Evolutionary conservation across 2,329 filamentous ascomycete genomes (phyloP), one percentile per base, ranked within the genome.

Genomic region (Aureobasidium sp.): DNA sequence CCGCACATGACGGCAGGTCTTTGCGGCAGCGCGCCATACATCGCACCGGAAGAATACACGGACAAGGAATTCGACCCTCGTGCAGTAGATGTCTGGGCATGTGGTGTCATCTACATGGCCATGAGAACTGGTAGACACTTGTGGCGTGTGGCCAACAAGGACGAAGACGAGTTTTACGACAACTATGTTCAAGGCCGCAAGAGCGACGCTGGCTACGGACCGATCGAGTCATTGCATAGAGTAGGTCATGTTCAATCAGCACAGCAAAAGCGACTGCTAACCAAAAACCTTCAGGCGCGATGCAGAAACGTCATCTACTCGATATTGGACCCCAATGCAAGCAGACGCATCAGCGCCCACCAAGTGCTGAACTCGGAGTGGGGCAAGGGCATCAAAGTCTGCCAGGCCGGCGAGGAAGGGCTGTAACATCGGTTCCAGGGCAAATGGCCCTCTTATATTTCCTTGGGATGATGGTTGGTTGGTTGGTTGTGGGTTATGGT

Each of bases 291-390:
- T 17, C 66, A 97, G 93, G 92, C 92, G 67, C 90, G 93, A 68
- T 99, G 94, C 76, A 89, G 94, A 64, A 99, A 99, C 69, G 94
- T 99, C 69, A 96, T 99, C 71, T 99, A 99, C 77, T 97, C 92
- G 23, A 96, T 99, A 65, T 82, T 99, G 47, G 94, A 99, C 71
- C 94, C 94, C 31, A 96, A 96, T 72, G 91, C 94, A 27, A 84
- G 84, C 61, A 88, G 94, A 65, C 90, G 94, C 67, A 93, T 99
- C 72, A 96, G 91, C 31, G 93, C 94, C 61, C 93, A 92, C 42
- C 94, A 99, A 77, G 90, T 97, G 61, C 84, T 99, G 69, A 96
- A 96, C 75, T 97, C 93, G 4, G 94, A 99, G 78, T 99, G 94
- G 94, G 91, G 94, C 67, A 89, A 94, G 67, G 93, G 96, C 75